phyloP scores from a whole-genome alignment of 345 rosid species.

The Schrenkiella parvula region DNA sequence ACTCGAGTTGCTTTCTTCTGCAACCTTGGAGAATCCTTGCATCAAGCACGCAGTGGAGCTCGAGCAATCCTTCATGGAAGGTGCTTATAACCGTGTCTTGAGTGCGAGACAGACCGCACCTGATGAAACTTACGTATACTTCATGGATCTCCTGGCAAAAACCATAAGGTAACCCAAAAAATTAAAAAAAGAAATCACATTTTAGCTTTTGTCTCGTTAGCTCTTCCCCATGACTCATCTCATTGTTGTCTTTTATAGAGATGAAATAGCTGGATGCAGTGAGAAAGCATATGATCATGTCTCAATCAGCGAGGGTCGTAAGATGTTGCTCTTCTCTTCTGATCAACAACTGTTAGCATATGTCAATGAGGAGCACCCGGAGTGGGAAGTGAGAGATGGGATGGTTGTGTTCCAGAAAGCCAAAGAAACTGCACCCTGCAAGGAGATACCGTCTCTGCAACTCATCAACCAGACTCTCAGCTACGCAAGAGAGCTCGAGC shows the following conservation, averaged over 20 bases:
- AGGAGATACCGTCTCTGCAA: conserved; percentile 95
- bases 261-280: conserved; percentile 96
- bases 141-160: conserved; percentile 93
- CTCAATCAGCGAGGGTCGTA: conserved; percentile 56
- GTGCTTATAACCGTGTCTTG: conserved; percentile 89
- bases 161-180: conserved; percentile 54
- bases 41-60: conserved; percentile 95
- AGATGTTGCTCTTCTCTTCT: conserved; percentile 72
- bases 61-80: conserved; percentile 99
- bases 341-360: conserved; percentile 69
- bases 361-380: conserved; percentile 86
- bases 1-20: conserved; percentile 72
- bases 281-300: conserved; percentile 94
- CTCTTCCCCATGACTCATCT: background rate
- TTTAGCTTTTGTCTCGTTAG: background rate
- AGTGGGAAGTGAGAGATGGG: conserved; percentile 87
- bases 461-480: conserved; percentile 96
- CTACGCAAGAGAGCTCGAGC: conserved; percentile 96
- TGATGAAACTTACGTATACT: conserved; percentile 74
- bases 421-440: conserved; percentile 82
- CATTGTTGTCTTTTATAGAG: conserved; percentile 27
- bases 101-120: conserved; percentile 88
- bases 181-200: background rate
- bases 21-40: conserved; percentile 79
- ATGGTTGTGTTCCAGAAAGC: conserved; percentile 82